Evolutionary conservation across 2,329 filamentous ascomycete species (phyloP).

Genomic region (Ramularia endophylla): DNA sequence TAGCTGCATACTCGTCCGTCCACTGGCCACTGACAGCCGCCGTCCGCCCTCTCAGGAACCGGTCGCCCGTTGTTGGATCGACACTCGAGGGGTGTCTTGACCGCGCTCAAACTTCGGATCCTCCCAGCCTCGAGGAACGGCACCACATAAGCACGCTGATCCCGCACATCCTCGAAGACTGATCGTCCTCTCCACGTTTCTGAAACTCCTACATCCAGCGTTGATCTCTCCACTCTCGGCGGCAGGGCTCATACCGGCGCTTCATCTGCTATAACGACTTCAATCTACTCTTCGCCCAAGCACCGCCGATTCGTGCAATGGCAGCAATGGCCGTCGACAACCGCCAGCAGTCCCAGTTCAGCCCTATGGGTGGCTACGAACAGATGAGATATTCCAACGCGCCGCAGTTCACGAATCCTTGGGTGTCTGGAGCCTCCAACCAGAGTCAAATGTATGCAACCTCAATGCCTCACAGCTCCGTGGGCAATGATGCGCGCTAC

Average conservation of each 20-base stretch:
- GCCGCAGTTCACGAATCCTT: slow-evolving; percentile 86
- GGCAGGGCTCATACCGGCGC: slow-evolving; percentile 8
- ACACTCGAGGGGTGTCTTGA: slow-evolving; percentile 6
- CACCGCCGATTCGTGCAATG: slow-evolving; percentile 49
- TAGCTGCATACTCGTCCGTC: slow-evolving; percentile 23
- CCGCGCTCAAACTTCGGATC: slow-evolving; percentile 16
- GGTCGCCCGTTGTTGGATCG: slow-evolving; percentile 17
- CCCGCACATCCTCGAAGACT: slow-evolving; percentile 39
- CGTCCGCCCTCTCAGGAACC: slow-evolving; percentile 14
- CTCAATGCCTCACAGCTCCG: slow-evolving; percentile 55
- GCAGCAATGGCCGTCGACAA: slow-evolving; percentile 85
- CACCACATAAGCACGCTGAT: slow-evolving; percentile 42
- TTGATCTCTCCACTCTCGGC: slow-evolving; percentile 21
- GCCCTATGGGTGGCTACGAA: slow-evolving; percentile 70
- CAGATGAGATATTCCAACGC: slow-evolving; percentile 62
- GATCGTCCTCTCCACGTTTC: slow-evolving; percentile 46
- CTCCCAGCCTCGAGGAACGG: slow-evolving; percentile 24
- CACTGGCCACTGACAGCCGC: slow-evolving; percentile 22
- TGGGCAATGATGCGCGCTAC: slow-evolving; percentile 46
- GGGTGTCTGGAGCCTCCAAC: slow-evolving; percentile 56
- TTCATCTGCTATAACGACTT: slow-evolving; percentile 11
- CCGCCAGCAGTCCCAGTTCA: slow-evolving; percentile 70
- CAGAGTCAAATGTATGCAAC: slow-evolving; percentile 60
- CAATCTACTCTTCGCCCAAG: slow-evolving; percentile 22
- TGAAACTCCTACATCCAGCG: slow-evolving; percentile 23